Evolutionary conservation across 2,329 filamentous ascomycete species (phyloP).

Genomic region (Alternaria triticina): DNA sequence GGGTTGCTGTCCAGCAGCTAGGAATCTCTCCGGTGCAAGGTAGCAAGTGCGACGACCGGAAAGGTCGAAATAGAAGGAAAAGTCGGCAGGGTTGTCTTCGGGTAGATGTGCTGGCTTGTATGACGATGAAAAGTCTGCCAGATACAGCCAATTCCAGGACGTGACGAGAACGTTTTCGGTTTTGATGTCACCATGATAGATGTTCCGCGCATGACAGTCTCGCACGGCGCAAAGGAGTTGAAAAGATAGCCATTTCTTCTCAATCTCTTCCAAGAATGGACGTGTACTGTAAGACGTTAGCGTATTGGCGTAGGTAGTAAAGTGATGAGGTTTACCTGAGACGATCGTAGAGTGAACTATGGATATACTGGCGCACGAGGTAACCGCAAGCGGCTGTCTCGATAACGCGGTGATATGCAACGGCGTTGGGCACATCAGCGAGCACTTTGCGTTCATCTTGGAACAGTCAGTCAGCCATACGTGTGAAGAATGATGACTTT

Average conservation of each 20-base stretch:
- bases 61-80: constrained; percentile 97
- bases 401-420: constrained; percentile 87
- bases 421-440: constrained; percentile 84
- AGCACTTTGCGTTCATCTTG: constrained; percentile 80
- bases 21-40: constrained; percentile 89
- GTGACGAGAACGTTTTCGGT: constrained; percentile 96
- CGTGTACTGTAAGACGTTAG: constrained; percentile 70
- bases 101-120: constrained; percentile 95
- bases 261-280: constrained; percentile 94
- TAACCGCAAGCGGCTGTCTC: constrained; percentile 93
- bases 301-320: background rate
- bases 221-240: constrained; percentile 90
- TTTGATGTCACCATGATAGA: constrained; percentile 98
- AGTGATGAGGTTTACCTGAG: constrained; percentile 60
- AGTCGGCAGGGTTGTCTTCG: constrained; percentile 95
- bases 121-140: constrained; percentile 94
- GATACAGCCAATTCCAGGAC: constrained; percentile 98
- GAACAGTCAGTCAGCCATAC: constrained; percentile 27
- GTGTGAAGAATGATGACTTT: fast-evolving
- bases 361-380: constrained; percentile 91
- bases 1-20: constrained; percentile 71
- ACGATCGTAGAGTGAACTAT: constrained; percentile 96
- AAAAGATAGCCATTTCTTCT: constrained; percentile 98
- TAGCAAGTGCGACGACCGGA: constrained; percentile 93
- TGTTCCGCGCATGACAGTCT: constrained; percentile 85